Evolutionary conservation across 2,329 filamentous ascomycete genomes (phyloP).

Genomic region (Aspergillus quadrilineatus): DNA sequence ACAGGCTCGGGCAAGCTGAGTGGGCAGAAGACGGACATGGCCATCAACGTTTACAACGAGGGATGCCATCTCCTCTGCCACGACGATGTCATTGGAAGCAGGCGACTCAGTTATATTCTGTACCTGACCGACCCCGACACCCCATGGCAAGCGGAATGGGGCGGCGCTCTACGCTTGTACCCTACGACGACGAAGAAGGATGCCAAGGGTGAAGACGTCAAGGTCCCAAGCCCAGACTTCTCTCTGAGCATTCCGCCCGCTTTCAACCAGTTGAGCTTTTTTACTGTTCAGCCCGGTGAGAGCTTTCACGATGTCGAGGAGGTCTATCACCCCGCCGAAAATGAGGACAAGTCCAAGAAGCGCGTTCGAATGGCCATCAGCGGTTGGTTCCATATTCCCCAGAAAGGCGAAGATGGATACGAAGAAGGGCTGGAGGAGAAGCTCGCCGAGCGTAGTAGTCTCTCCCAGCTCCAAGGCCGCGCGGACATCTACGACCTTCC

Average conservation of each 20-base stretch:
- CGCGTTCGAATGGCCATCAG: conserved; percentile 92
- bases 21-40: conserved; percentile 96
- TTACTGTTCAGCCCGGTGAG: conserved; percentile 95
- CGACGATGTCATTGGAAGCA: conserved; percentile 97
- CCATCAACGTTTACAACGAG: conserved; percentile 96
- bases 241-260: conserved; percentile 84
- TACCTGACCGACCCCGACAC: conserved; percentile 91
- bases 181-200: conserved; percentile 67
- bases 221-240: conserved; percentile 75
- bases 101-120: conserved; percentile 93
- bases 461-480: conserved; percentile 90
- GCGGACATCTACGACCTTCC: conserved; percentile 87
- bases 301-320: conserved; percentile 99
- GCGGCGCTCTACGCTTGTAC: conserved; percentile 85
- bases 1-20: conserved; percentile 84
- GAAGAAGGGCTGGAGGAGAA: conserved; percentile 84
- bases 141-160: conserved; percentile 89
- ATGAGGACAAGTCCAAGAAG: conserved; percentile 60
- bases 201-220: conserved; percentile 70
- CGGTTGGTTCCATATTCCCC: conserved; percentile 98
- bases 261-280: conserved; percentile 98
- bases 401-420: conserved; percentile 89
- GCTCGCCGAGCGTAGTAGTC: conserved; percentile 81
- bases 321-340: conserved; percentile 71
- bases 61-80: conserved; percentile 95